phyloP scores from a whole-genome alignment of 2,329 filamentous ascomycete genomes.

The Trichoderma arundinaceum region DNA sequence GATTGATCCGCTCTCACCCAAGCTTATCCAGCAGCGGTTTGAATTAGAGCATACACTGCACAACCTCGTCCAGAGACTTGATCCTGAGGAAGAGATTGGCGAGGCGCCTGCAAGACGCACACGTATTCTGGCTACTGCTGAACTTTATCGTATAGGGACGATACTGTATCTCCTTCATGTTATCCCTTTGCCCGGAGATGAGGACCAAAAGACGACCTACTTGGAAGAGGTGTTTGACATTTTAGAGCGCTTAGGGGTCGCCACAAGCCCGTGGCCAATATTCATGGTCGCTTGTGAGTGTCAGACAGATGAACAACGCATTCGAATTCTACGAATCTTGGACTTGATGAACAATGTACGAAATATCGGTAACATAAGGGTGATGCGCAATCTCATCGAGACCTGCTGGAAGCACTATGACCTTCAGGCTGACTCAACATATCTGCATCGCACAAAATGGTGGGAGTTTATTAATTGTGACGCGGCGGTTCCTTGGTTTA shows the following conservation, averaged over 20 bases:
- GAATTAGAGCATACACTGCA: conserved; percentile 28
- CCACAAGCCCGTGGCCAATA: conserved; percentile 56
- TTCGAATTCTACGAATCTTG: conserved; percentile 48
- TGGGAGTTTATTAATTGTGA: conserved; percentile 30
- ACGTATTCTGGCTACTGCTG: conserved; percentile 51
- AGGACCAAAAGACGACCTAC: conserved; percentile 34
- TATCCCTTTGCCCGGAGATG: conserved; percentile 34
- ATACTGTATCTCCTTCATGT: conserved; percentile 52
- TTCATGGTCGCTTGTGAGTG: conserved; percentile 55
- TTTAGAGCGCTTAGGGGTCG: conserved; percentile 47
- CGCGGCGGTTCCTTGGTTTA: conserved; percentile 31
- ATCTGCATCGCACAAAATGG: conserved; percentile 18
- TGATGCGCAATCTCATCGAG: conserved; percentile 52
- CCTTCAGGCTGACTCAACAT: conserved; percentile 47
- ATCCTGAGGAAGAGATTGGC: conserved; percentile 32
- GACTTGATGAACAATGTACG: conserved; percentile 51
- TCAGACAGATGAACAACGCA: conserved; percentile 49
- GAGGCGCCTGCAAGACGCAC: conserved; percentile 40
- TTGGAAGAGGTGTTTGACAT: conserved; percentile 47
- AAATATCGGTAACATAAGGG: conserved; percentile 53
- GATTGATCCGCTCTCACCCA: conserved; percentile 17
- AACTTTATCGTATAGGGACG: conserved; percentile 57
- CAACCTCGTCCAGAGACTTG: conserved; percentile 30
- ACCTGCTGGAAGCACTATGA: conserved; percentile 54
- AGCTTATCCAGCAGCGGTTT: conserved; percentile 36